phyloP scores from a whole-genome alignment of 177 flowering plant species.

The Vitis hybrid region DNA sequence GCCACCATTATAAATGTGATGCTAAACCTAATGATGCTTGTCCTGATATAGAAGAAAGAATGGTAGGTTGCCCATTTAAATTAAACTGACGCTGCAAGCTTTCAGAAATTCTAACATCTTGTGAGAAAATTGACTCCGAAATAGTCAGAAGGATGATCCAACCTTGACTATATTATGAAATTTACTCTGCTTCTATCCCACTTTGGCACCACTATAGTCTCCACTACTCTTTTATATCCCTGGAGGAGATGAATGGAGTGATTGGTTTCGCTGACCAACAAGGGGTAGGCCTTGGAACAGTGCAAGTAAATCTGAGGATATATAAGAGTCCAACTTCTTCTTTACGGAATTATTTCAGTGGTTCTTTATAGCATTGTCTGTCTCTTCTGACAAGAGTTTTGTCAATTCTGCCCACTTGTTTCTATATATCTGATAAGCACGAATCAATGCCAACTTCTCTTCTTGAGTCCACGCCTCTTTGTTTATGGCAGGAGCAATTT shows the following conservation, averaged over 20 bases:
- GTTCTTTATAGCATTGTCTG: constrained; percentile 98
- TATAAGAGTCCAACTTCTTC: constrained; percentile 81
- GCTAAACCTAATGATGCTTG: constrained; percentile 36
- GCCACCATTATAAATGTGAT: constrained; percentile 19
- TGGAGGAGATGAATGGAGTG: constrained; percentile 41
- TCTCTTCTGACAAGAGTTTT: constrained; percentile 76
- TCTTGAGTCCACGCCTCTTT: constrained; percentile 98
- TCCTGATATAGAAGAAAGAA: constrained; percentile 31
- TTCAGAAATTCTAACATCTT: constrained; percentile 33
- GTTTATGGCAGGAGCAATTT: constrained; percentile 62
- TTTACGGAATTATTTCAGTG: constrained; percentile 98
- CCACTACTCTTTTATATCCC: constrained; percentile 40
- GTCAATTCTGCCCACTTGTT: constrained; percentile 98
- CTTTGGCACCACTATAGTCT: constrained; percentile 43
- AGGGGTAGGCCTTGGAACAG: constrained; percentile 61
- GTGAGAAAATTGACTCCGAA: constrained; percentile 28
- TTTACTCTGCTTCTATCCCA: constrained; percentile 52
- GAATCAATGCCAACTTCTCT: constrained; percentile 85
- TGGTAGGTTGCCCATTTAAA: constrained; percentile 36
- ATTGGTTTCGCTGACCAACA: constrained; percentile 38
- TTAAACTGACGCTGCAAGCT: constrained; percentile 21
- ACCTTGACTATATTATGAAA: constrained; percentile 83
- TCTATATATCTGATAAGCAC: constrained; percentile 89
- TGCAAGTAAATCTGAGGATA: constrained; percentile 78
- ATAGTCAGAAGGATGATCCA: constrained; percentile 25